Evolutionary conservation across 2,329 filamentous ascomycete species (phyloP).

Genomic region (Talaromyces sp.): DNA sequence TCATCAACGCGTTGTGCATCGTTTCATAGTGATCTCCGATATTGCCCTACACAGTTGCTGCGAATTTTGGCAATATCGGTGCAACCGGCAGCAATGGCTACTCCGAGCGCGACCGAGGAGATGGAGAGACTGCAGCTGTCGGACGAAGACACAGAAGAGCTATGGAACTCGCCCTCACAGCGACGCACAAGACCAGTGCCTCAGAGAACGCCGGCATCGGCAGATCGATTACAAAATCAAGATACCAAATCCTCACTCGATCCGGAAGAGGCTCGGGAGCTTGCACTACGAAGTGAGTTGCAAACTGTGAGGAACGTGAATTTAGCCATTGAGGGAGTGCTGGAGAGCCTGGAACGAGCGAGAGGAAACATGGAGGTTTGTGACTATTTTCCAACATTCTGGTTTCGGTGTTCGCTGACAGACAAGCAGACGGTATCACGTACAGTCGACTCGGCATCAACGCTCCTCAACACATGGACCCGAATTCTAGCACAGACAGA

Average conservation of each 20-base stretch:
- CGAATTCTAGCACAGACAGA: slow-evolving; percentile 95
- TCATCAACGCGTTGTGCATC: background rate
- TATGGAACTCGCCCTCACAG: slow-evolving; percentile 58
- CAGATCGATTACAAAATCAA: slow-evolving; percentile 31
- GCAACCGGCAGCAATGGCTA: slow-evolving; percentile 26
- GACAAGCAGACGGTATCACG: slow-evolving; percentile 67
- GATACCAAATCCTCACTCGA: slow-evolving; percentile 57
- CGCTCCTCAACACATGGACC: slow-evolving; percentile 90
- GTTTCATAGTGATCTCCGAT: background rate
- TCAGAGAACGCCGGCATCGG: slow-evolving; percentile 23
- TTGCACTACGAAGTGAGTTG: slow-evolving; percentile 71
- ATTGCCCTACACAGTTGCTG: background rate
- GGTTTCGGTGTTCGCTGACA: slow-evolving; percentile 14
- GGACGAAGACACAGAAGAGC: slow-evolving; percentile 55
- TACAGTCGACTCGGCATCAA: slow-evolving; percentile 83
- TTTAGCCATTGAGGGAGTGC: slow-evolving; percentile 67
- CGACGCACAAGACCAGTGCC: slow-evolving; percentile 33
- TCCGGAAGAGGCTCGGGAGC: slow-evolving; percentile 66
- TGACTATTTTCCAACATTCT: background rate
- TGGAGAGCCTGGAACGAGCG: slow-evolving; percentile 46
- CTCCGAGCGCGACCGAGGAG: slow-evolving; percentile 43
- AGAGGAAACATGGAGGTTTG: slow-evolving; percentile 51
- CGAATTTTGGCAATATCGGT: background rate
- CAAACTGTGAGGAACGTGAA: slow-evolving; percentile 84
- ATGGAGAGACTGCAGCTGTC: slow-evolving; percentile 53